These are phyloP conservation scores for Castanospermum australe DNA, from an alignment of 306 rosid genomes.

Conservation along the genomic window DNA sequence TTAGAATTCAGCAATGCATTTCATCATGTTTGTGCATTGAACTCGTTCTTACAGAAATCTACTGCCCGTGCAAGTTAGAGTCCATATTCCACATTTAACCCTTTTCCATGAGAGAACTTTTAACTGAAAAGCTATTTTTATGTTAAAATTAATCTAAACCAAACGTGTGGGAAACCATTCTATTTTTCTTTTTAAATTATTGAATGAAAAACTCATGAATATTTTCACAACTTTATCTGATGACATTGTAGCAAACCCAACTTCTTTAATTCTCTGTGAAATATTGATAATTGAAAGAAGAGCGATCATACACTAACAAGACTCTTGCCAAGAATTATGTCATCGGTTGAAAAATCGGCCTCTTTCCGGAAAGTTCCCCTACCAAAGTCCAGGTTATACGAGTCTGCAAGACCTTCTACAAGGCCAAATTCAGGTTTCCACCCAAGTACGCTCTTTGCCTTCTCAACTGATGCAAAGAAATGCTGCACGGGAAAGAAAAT, in stretches of 20 bases:
- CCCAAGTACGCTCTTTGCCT: conserved; percentile 84
- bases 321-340: conserved; percentile 85
- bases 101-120: background rate
- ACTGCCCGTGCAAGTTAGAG: background rate
- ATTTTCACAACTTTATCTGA: conserved; percentile 15
- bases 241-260: background rate
- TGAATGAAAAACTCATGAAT: background rate
- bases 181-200: background rate
- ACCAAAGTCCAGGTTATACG: conserved; percentile 86
- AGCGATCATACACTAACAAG: conserved; percentile 48
- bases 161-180: background rate
- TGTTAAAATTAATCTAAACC: too few species aligned
- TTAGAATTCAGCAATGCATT: too few species aligned
- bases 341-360: conserved; percentile 92
- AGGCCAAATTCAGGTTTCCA: conserved; percentile 69
- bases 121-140: too few species aligned
- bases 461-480: conserved; percentile 90
- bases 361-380: conserved; percentile 89
- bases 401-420: conserved; percentile 89
- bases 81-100: too few species aligned
- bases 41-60: background rate
- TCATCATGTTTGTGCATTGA: background rate
- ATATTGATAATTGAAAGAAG: background rate
- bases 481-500: conserved; percentile 55
- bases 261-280: background rate